Evolutionary conservation across 805 yeast genomes (phyloP), one percentile per base, ranked within the genome.

Genomic region (baker's yeast (Saccharomyces cerevisiae)): DNA sequence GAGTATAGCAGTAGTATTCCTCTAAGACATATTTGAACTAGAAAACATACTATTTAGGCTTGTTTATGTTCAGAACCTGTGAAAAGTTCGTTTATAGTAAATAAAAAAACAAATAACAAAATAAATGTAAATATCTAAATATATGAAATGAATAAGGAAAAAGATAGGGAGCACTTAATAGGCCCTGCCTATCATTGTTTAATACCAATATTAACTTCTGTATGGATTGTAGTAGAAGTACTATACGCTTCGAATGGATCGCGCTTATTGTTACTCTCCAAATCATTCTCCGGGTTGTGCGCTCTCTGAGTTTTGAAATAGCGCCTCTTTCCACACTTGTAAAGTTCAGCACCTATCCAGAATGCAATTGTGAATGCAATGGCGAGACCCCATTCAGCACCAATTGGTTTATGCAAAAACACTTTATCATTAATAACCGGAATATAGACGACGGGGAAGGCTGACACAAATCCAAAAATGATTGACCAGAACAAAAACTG

Each of bases 381-480:
- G 0, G 89, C 79, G 56, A 87, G 70, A 14, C 87, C 92, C 95
- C 95, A 89, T 73, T 88, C 96, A 71, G 81, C 82, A 9, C 83
- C 79, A 58, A 88, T 87, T 6, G 83, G 81, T 30, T 69, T 74
- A 69, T 89, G 96, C 61, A 84, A 73, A 67, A 89, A 89, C 8
- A 89, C 96, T 57, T 79, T 78, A 48, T 76, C 72, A 69, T 89
- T 89, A 65, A 89, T 87, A n/a, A 86, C 95, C 6, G 96, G 96
- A 59, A 89, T 89, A 70, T 88, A 88, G 41, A 88, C 81, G 21
- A 87, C 85, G 47, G 96, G 96, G 79, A 89, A 84, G 3, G 86
- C 83, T 2, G 89, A 77, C 13, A 79, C 69, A 57, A 85, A 79
- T 1, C 94, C 96, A 51, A 79, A 73, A 36, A 85, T 66, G 48